Conservation (phyloP, 2,329 filamentous ascomycete genomes). For the Didymella arachidicola region DNA sequence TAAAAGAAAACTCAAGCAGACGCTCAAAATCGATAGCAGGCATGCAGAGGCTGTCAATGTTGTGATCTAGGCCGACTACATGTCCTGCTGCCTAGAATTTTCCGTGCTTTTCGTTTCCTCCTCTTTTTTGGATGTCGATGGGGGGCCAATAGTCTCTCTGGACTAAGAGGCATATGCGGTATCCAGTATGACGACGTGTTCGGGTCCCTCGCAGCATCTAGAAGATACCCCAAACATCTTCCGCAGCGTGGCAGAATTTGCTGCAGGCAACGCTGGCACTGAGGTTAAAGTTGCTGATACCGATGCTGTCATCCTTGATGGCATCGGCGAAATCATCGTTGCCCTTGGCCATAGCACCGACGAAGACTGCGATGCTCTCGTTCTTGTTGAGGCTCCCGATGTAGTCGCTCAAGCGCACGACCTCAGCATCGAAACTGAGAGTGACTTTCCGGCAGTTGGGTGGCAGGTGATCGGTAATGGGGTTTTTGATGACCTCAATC, state of each 20-base stretch:
- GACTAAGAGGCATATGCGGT: slow-evolving; percentile 38
- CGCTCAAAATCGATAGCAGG: slow-evolving; percentile 63
- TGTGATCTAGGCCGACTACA: slow-evolving; percentile 66
- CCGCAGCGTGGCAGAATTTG: slow-evolving; percentile 98
- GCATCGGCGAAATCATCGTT: slow-evolving; percentile 93
- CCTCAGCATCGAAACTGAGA: slow-evolving; percentile 88
- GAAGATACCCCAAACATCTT: slow-evolving; percentile 94
- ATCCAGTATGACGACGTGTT: slow-evolving; percentile 32
- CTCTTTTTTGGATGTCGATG: slow-evolving; percentile 27
- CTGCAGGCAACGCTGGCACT: slow-evolving; percentile 98
- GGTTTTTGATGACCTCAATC: slow-evolving; percentile 96
- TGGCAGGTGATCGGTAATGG: slow-evolving; percentile 94
- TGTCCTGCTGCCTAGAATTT: slow-evolving; percentile 44
- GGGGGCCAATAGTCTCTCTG: slow-evolving; percentile 33
- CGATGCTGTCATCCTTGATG: slow-evolving; percentile 95
- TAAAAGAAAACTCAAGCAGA: slow-evolving; percentile 78
- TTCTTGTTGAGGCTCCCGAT: slow-evolving; percentile 78
- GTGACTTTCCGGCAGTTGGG: slow-evolving; percentile 98
- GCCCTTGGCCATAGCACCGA: slow-evolving; percentile 98
- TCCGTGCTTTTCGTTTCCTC: slow-evolving; percentile 37
- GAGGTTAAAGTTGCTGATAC: slow-evolving; percentile 97
- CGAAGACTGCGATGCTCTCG: slow-evolving; percentile 97
- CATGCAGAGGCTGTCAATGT: slow-evolving; percentile 68
- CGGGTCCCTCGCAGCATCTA: slow-evolving; percentile 56
- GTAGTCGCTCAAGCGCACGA: slow-evolving; percentile 89